Evolutionary conservation across 495 filamentous ascomycete species (phyloP).

Genomic region (Thermochaetoides thermophila): DNA sequence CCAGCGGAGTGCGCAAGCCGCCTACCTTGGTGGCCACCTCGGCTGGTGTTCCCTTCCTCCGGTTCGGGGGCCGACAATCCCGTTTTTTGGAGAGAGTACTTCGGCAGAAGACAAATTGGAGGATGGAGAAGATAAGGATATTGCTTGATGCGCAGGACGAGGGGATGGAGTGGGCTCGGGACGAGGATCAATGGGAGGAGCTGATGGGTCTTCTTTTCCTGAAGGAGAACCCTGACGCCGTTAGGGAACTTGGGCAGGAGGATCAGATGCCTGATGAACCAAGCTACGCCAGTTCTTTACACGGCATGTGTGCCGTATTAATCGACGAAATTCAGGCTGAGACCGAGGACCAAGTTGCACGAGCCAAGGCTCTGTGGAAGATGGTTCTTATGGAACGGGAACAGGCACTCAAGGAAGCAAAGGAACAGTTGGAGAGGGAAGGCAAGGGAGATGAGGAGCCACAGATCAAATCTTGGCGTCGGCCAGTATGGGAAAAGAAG

Average conservation of each 20-base stretch:
- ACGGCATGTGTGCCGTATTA: no score
- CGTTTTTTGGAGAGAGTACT: conserved; percentile 40
- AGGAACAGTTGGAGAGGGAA: conserved; percentile 6
- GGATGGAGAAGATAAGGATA: conserved; percentile 31
- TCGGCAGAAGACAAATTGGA: conserved; percentile 31
- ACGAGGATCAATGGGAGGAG: conserved; percentile 8
- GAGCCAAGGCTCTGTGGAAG: conserved; percentile 31
- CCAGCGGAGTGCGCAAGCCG: conserved; percentile 39
- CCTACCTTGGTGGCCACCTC: conserved; percentile 39
- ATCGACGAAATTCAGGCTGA: no score
- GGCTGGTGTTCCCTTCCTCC: conserved; percentile 50
- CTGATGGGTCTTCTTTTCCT: no score
- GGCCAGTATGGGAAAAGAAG: conserved; percentile 1
- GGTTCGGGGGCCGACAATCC: conserved; percentile 56
- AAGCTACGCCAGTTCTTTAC: no score
- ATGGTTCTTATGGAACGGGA: conserved; percentile 33
- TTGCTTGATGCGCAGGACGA: conserved; percentile 6
- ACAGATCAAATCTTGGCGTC: background rate
- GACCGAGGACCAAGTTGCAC: conserved; percentile 19
- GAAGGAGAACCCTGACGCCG: no score
- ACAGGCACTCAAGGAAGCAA: conserved; percentile 28
- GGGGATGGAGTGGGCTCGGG: background rate
- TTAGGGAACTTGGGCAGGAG: no score
- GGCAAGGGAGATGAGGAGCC: background rate
- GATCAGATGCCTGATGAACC: no score